These are phyloP conservation scores for Pythium volutum DNA, from an alignment of 352 stramenopile species.

Conservation along the genomic window DNA sequence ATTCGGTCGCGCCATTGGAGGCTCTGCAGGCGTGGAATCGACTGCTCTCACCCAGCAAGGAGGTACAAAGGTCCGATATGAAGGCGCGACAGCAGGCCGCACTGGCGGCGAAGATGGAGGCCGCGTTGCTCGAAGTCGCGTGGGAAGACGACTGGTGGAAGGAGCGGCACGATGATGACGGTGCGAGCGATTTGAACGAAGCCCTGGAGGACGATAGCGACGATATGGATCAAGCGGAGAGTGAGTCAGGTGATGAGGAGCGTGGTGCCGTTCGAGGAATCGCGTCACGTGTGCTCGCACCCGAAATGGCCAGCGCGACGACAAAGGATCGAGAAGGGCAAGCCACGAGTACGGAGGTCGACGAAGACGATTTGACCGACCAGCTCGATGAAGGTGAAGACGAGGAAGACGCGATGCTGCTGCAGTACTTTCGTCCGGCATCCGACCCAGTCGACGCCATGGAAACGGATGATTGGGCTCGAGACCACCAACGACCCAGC, in stretches of 20 bases:
- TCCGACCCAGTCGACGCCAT: not conserved
- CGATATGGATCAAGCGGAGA: not conserved
- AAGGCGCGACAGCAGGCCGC: constrained; percentile 24
- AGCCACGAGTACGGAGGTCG: constrained; percentile 11
- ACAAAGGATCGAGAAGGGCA: not conserved
- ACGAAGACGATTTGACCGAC: constrained; percentile 17
- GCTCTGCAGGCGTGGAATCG: constrained; percentile 22
- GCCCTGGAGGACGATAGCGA: constrained; percentile 42
- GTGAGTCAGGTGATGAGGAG: constrained; percentile 26
- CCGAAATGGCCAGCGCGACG: not conserved
- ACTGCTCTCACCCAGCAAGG: constrained; percentile 17
- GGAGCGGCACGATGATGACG: constrained; percentile 28
- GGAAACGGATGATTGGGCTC: constrained; percentile 11
- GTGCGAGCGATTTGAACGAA: constrained; percentile 13
- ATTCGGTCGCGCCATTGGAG: constrained; percentile 17
- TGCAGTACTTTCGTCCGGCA: constrained; percentile 39
- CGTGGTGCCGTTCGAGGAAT: constrained; percentile 9
- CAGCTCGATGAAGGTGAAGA: constrained; percentile 8
- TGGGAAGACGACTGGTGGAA: constrained; percentile 70
- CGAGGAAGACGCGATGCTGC: constrained; percentile 31
- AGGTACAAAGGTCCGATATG: constrained; percentile 17
- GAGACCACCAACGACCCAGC: not conserved
- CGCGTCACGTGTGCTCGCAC: constrained; percentile 4
- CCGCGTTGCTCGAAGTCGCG: constrained; percentile 60
- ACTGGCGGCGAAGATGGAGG: constrained; percentile 33